Base-by-base conservation (phyloP, 2,329 filamentous ascomycete genomes). In the Cladosporium sp. region DNA sequence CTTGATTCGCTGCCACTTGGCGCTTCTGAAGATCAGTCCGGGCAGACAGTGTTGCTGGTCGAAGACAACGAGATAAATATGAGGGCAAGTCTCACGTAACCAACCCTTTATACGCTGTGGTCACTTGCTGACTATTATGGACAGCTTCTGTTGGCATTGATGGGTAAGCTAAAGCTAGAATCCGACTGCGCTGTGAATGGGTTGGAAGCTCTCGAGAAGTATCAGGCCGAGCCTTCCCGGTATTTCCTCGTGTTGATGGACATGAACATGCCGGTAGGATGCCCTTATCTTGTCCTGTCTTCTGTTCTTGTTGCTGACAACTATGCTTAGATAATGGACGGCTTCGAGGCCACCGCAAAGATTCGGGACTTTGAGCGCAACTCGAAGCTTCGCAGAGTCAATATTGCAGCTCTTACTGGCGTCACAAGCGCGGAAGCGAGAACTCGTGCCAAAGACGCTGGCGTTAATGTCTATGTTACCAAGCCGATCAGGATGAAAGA, bases 161-260 rank as follows among this genome's bases (percentile, higher is more conserved):
- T 66, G 63, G 60, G 60, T 11, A 67, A 66, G 43, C 47, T 65
- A 14, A 42, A 51, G 5, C 57, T 61, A 11, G 43, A 56, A 1
- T 66, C 63, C 51, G 58, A 59, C 11, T 47, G 28, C 2, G 65
- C 65, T 6, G 51, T 54, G n/a, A 64, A 67, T 42, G 65, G 65
- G 11, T 58, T 55, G 2, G 59, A 65, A 39, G 65, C 65, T 4
- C 19, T 67, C 4, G 45, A 64, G 17, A 42, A 39, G 15, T 65
- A 60, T 38, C 54, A 17, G 58, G 55, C 38, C 3, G 42, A 19
- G 14, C 59, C 60, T 15, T 17, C 17, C 5, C 20, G 30, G 1
- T 60, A 54, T 30, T 61, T 63, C 36, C 55, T 64, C n/a, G 38
- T 64, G 1, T 34, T 70, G 61, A 82, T 82, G 78, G 80, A 73